Evolutionary conservation across 768 basidiomycete genomes (phyloP).

Genomic region (Krasilnikovozyma curviuscula): DNA sequence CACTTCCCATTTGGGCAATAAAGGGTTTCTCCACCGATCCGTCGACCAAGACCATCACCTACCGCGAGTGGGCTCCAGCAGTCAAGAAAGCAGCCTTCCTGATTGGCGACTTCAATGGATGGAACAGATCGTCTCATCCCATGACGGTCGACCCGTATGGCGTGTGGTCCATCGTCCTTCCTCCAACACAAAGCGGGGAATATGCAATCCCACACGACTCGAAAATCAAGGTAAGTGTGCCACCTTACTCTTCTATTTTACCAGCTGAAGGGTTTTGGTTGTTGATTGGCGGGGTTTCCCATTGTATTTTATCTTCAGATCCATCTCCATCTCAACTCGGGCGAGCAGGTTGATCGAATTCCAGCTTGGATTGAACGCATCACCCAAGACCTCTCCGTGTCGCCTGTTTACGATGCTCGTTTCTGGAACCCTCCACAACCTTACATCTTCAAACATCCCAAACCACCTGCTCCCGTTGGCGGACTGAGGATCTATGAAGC

Average conservation of each 20-base stretch:
- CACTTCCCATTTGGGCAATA: not conserved
- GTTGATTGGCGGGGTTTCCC: not conserved
- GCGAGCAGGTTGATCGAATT: conserved; percentile 68
- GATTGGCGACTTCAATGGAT: conserved; percentile 96
- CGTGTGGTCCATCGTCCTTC: conserved; percentile 67
- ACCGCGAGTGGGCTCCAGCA: conserved; percentile 93
- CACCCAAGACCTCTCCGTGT: conserved; percentile 75
- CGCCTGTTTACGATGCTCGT: conserved; percentile 84
- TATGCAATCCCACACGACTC: conserved; percentile 85
- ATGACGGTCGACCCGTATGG: conserved; percentile 73
- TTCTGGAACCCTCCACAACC: conserved; percentile 89
- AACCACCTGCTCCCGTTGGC: conserved; percentile 36
- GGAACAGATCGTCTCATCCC: conserved; percentile 67
- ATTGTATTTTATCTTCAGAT: conserved; percentile 35
- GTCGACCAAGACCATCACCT: conserved; percentile 42
- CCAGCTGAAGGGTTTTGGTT: not conserved
- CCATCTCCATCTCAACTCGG: conserved; percentile 65
- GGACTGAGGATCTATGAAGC: conserved; percentile 73
- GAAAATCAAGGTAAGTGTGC: conserved; percentile 58
- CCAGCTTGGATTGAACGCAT: conserved; percentile 87
- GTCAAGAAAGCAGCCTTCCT: conserved; percentile 60
- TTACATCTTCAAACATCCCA: conserved; percentile 64
- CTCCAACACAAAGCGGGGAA: conserved; percentile 43
- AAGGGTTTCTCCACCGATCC: not conserved
- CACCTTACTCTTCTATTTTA: not conserved